phyloP scores from a whole-genome alignment of 345 rosid species.

The Moringa oleifera region DNA sequence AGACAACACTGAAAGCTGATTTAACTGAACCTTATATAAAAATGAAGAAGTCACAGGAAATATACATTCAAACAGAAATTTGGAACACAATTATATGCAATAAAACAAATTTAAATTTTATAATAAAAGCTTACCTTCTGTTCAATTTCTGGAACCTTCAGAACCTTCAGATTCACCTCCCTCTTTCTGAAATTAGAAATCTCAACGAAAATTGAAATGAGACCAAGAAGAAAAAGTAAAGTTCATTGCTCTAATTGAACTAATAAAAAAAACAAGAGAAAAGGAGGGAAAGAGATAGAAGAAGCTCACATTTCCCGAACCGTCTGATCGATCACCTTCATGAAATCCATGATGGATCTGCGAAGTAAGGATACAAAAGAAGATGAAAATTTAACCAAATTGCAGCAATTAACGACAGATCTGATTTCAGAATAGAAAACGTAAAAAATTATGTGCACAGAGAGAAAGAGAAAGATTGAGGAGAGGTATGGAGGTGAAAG shows the following conservation, averaged over 20 bases:
- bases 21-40: too few species aligned
- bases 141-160: constrained; percentile 96
- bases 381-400: background rate
- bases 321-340: constrained; percentile 96
- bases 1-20: too few species aligned
- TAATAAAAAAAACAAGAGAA: background rate
- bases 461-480: too few species aligned
- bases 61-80: too few species aligned
- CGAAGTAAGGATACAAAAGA: background rate
- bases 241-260: constrained; percentile 9
- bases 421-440: background rate
- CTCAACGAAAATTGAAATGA: background rate
- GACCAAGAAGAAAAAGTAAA: background rate
- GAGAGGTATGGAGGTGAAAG: too few species aligned
- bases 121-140: constrained; percentile 98
- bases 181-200: constrained; percentile 57
- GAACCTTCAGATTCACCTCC: constrained; percentile 95
- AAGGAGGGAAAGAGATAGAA: constrained; percentile 5
- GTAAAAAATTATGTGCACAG: background rate
- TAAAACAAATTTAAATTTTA: too few species aligned
- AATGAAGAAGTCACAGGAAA: too few species aligned
- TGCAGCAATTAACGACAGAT: constrained; percentile 2
- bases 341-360: constrained; percentile 85
- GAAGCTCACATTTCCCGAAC: constrained; percentile 90
- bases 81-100: too few species aligned